These are phyloP conservation scores for Pichia sp. DNA, from an alignment of 1,139 yeast species.

Conservation along the genomic window DNA sequence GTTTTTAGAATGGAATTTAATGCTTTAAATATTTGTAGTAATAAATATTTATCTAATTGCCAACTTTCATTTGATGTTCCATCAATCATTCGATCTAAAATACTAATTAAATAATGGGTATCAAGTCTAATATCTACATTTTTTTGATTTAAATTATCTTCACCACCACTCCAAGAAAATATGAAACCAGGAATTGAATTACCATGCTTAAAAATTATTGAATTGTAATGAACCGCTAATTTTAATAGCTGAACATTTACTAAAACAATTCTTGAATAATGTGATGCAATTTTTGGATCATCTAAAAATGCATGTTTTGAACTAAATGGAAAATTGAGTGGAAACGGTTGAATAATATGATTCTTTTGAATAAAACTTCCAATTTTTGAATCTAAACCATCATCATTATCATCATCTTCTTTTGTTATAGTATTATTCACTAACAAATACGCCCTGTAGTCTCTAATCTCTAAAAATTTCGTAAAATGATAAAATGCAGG, in stretches of 20 bases:
- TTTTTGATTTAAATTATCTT: constrained; percentile 6
- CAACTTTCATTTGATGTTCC: constrained; percentile 20
- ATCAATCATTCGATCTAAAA: constrained; percentile 20
- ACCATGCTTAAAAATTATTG: constrained; percentile 1
- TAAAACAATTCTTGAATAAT: constrained; percentile 14
- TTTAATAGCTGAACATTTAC: constrained; percentile 15
- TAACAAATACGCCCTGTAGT: constrained; percentile 16
- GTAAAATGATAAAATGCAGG: constrained; percentile 22
- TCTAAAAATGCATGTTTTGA: constrained; percentile 15
- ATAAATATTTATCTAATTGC: constrained; percentile 18
- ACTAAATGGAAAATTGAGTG: constrained; percentile 23
- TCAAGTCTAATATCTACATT: constrained; percentile 19
- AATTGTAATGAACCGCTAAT: constrained; percentile 12
- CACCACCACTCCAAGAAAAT: constrained; percentile 18
- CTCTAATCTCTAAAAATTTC: constrained; percentile 15
- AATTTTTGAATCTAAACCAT: constrained; percentile 15
- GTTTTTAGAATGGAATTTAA: constrained; percentile 22
- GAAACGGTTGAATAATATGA: constrained; percentile 23
- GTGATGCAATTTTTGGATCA: constrained; percentile 13
- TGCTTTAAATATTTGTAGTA: constrained; percentile 23
- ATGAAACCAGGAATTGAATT: constrained; percentile 14
- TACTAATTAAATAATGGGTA: constrained; percentile 18
- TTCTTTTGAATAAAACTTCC: constrained; percentile 20
- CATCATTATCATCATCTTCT: background rate
- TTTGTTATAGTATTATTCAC: constrained; percentile 6